Base-by-base conservation (phyloP, 257 asterid genomes). In the Nemophila menziesii region DNA sequence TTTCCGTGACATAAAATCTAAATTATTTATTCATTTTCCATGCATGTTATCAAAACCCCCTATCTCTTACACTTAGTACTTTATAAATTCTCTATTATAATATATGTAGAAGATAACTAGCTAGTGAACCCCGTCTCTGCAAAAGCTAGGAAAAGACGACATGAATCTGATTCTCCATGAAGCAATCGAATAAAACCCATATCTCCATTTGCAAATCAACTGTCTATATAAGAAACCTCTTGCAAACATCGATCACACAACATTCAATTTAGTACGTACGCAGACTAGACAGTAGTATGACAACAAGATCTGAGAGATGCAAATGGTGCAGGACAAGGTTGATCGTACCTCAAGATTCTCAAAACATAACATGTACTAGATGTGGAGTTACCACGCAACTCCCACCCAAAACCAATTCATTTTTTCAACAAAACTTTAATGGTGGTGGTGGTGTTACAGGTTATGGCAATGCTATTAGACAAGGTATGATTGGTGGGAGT, bases 291-390 rank as follows among this genome's bases (percentile, higher is more conserved):
- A 26, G 10, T 26, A 46, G n/a, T n/a, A 80, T 80, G 93, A 73
- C 61, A 17, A 59, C 58, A 11, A 71, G 67, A 64, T 65, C 64
- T 58, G 49, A 62, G 33, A 37, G 40, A 55, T 83, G 94, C 67
- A 63, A 53, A 33, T 42, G 73, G 70, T 83, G 94, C 36, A 58
- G 77, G 19, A 40, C 33, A 58, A 53, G 45, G 7, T 56, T 65
- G 39, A 19, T 43, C 13, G 78, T 64, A 38, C 68, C 77, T 21
- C 33, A 46, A 14, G 73, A 57, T 9, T 69, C 78, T 44, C 73
- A 63, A 48, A 22, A 44, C 48, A 23, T 67, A 17, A 29, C 11
- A 37, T 79, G 94, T 46, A 75, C 82, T 1, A 43, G 62, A 24
- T 82, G 94, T 50, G 51, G 44, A 20, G 34, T 26, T 19, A 33